Evolutionary conservation across 1,284 basidiomycete genomes (phyloP).

Genomic region (Macrocybe sp.): DNA sequence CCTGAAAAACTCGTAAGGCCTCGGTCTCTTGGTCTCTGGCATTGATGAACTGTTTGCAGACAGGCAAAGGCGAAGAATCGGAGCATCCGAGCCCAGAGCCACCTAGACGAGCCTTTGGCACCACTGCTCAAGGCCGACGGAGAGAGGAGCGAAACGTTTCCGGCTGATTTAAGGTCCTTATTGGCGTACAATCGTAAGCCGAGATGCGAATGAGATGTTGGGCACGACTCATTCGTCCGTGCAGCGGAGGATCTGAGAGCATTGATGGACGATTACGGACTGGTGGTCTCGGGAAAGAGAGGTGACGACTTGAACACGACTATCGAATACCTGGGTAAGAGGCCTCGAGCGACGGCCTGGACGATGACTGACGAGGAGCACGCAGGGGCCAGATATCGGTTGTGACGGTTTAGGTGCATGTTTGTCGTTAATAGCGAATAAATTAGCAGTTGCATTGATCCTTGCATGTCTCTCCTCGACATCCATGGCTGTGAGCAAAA

Average conservation of each 20-base stretch:
- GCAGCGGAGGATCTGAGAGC: not conserved
- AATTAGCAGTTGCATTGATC: too few species aligned
- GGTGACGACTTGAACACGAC: constrained; percentile 48
- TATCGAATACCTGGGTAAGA: constrained; percentile 43
- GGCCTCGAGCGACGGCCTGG: too few species aligned
- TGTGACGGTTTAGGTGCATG: too few species aligned
- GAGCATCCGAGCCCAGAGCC: constrained; percentile 27
- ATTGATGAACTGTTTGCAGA: constrained; percentile 21
- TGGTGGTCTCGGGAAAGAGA: constrained; percentile 34
- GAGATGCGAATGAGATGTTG: not conserved
- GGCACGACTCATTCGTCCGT: constrained; percentile 1
- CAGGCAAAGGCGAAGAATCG: constrained; percentile 47
- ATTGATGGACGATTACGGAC: constrained; percentile 43
- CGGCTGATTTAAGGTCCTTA: constrained; percentile 42
- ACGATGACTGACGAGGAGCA: too few species aligned
- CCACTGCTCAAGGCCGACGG: constrained; percentile 44
- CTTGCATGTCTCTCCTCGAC: too few species aligned
- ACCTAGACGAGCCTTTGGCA: constrained; percentile 39
- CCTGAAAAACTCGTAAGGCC: constrained; percentile 46
- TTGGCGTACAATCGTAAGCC: constrained; percentile 46
- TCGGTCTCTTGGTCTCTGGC: not conserved
- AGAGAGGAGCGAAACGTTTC: constrained; percentile 40
- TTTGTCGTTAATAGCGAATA: too few species aligned
- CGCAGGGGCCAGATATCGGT: too few species aligned
- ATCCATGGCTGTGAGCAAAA: constrained; percentile 3